These are phyloP conservation scores for Fraxinus nigra DNA, from an alignment of 305 asterid genomes.

Conservation along the genomic window DNA sequence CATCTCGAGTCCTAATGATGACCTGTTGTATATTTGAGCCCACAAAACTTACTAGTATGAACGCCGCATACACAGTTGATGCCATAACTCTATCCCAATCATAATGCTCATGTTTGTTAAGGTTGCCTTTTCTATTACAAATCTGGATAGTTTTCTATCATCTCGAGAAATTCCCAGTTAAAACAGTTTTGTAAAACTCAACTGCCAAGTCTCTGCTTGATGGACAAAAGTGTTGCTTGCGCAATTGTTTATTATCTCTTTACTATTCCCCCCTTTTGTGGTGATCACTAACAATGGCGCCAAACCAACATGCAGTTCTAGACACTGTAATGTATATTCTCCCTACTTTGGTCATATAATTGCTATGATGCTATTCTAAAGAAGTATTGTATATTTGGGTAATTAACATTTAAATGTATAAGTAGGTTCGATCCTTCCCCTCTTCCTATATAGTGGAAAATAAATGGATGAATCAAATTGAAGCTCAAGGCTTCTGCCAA, in stretches of 20 bases:
- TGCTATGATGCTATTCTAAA: background rate
- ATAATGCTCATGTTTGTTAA: background rate
- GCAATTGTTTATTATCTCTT: background rate
- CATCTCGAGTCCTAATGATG: background rate
- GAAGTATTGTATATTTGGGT: background rate
- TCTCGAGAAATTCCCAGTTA: background rate
- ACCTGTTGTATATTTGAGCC: background rate
- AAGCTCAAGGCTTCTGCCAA: background rate
- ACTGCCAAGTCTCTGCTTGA: background rate
- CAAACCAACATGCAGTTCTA: background rate
- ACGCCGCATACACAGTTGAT: background rate
- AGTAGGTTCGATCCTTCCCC: background rate
- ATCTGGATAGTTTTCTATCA: background rate
- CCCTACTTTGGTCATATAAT: background rate
- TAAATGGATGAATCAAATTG: background rate
- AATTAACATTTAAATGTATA: constrained; percentile 4
- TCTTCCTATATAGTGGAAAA: background rate
- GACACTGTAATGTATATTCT: constrained; percentile 7
- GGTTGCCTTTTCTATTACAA: background rate
- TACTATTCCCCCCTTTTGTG: background rate
- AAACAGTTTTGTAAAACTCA: background rate
- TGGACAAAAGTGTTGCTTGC: background rate
- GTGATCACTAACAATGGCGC: background rate
- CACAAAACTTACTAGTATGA: background rate
- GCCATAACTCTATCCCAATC: background rate